These are phyloP conservation scores for Eucalyptus erythrocorys DNA, from an alignment of 345 rosid genomes.

Conservation along the genomic window DNA sequence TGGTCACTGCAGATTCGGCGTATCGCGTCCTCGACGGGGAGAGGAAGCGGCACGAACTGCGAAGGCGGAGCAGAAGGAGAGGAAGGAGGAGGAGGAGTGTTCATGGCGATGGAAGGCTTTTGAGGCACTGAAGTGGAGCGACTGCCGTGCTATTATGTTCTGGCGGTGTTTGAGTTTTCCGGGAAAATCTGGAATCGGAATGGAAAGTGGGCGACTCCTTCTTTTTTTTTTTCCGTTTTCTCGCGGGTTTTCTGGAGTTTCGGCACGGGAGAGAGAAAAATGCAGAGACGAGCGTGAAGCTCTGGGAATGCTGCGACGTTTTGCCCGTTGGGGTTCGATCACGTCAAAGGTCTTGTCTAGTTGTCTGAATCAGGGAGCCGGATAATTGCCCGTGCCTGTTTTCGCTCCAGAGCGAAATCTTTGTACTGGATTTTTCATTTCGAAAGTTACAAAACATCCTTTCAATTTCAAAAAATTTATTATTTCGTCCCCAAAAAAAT, in stretches of 20 bases:
- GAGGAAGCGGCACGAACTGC: conserved; percentile 5
- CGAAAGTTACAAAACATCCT: neutral
- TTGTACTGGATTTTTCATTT: neutral
- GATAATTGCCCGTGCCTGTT: neutral
- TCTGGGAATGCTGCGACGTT: neutral
- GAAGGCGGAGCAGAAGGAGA: neutral
- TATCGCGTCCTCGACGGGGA: conserved; percentile 20
- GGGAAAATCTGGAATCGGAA: neutral
- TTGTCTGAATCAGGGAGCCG: neutral
- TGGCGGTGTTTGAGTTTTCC: neutral
- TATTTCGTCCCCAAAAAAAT: no score
- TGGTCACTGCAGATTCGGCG: conserved; percentile 19
- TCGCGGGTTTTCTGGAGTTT: neutral
- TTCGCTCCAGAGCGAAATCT: neutral
- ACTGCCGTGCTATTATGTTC: neutral
- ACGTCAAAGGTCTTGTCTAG: neutral
- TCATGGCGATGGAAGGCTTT: neutral
- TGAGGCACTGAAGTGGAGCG: neutral
- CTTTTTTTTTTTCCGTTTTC: neutral
- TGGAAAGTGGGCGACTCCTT: neutral
- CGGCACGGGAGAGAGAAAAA: neutral
- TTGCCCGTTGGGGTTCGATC: neutral
- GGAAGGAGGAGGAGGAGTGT: neutral
- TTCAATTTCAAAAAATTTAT: neutral
- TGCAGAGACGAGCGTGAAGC: neutral